Evolutionary conservation across 2,329 filamentous ascomycete genomes (phyloP), one percentile per base, ranked within the genome.

Genomic region (Pseudonectria buxi): DNA sequence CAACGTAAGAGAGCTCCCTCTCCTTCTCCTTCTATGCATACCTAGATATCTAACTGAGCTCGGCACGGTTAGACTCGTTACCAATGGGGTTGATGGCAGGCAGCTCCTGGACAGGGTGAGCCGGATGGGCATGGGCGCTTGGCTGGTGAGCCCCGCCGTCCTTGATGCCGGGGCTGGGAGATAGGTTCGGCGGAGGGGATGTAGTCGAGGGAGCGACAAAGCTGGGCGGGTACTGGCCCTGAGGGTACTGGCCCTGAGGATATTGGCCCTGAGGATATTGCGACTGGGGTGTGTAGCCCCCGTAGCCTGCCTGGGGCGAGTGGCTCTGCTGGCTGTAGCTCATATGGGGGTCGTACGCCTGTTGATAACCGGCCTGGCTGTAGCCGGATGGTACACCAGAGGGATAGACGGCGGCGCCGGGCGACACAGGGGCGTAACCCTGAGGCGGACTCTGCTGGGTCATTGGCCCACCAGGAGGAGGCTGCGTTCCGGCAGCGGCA

Each of bases 61-160:
- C 57, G 4, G 58, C 59, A 13, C 59, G 50, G 42, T 62, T 62
- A 16, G 36, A 47, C 40, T 56, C 53, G 3, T 49, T 51, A 4
- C 58, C 58, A 16, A 58, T 3, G 3, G 55, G 51, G 32, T 51
- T 46, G 13, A 50, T 40, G 26, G 52, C 39, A n/a, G 49, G 46
- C 36, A 61, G 32, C 41, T 61, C 58, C 24, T 43, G 49, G 4
- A 47, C 46, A 3, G 37, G 33, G 13, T 40, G 39, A 14, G 43
- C 39, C 24, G 37, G 32, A 5, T 37, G 32, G 3, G 41, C 45
- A 12, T 25, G 31, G n/a, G n/a, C 33, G 5, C 41, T 29, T 12
- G 37, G 38, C 9, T 35, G 36, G 14, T 36, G 38, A 7, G 36
- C 28, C 22, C 33, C 32, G 10, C 42, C 41, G 10, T 46, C 42